phyloP scores from a whole-genome alignment of 1,284 basidiomycete species.

The Leccinum holopus region DNA sequence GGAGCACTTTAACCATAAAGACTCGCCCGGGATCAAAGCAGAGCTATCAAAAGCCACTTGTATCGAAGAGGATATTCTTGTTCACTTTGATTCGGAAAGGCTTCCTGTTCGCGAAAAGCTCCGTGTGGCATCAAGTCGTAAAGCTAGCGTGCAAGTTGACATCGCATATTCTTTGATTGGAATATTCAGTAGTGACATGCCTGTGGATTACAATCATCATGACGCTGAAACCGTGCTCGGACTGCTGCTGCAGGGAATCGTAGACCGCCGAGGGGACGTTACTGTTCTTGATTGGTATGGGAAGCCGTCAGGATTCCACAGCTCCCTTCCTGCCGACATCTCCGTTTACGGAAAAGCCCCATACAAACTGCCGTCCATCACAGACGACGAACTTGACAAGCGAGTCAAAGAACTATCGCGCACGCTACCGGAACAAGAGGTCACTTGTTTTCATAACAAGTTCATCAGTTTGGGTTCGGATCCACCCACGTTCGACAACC shows the following conservation, averaged over 20 bases:
- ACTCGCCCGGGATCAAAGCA: slow-evolving; percentile 6
- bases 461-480: background rate
- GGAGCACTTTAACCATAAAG: slow-evolving; percentile 12
- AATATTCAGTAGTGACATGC: slow-evolving; percentile 15
- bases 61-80: background rate
- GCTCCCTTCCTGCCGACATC: slow-evolving; percentile 10
- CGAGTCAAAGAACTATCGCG: background rate
- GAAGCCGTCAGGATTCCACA: slow-evolving; percentile 18
- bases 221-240: slow-evolving; percentile 15
- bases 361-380: slow-evolving; percentile 1
- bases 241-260: slow-evolving; percentile 12
- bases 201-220: slow-evolving; percentile 1
- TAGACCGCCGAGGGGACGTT: background rate
- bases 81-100: slow-evolving; percentile 8
- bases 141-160: slow-evolving; percentile 11
- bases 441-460: background rate
- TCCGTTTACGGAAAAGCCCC: slow-evolving; percentile 8
- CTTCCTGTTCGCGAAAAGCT: slow-evolving; percentile 12
- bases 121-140: slow-evolving; percentile 12
- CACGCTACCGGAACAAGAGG: background rate
- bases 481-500: slow-evolving; percentile 6
- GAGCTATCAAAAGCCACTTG: slow-evolving; percentile 3
- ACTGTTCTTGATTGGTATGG: slow-evolving; percentile 20
- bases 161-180: slow-evolving; percentile 19
- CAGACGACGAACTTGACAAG: background rate